Base-by-base conservation (phyloP, 306 rosid species). In the Datisca glomerata region DNA sequence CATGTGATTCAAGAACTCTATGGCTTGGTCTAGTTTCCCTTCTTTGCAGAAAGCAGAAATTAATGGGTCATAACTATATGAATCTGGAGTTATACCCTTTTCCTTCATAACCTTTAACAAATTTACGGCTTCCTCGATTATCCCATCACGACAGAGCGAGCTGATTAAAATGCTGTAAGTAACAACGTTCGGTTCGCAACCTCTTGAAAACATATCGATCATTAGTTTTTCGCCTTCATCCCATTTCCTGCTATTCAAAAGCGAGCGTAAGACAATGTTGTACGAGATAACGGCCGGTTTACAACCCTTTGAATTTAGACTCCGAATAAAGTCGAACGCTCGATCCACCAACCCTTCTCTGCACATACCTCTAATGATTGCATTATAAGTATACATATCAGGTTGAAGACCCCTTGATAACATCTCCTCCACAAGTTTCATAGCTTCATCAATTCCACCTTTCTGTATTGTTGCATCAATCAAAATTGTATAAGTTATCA, bases 41-140 rank as follows among this genome's bases (percentile, higher is more conserved):
- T 71, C 87, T 49, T 65, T 81, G 66, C 94, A 81, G 49, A 73
- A 75, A 0, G 81, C 78, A 18, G 84, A 67, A 19, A 86, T 74
- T 71, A 86, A 46, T 1, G 96, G 94, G 64, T 81, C 86, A 48
- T 85, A 80, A 53, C 96, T 66, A 48, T 80, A 76, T 20, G 85
- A 71, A 62, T 85, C 85, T 2, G 87, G 93, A n/a, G 63, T 71
- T 24, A 80, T 45, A 6, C 93, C 93, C 25, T 71, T 80, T 35
- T 69, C 73, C 81, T 74, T 85, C 93, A 80, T 78, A 9, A 54
- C 80, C 68, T 70, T 66, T 45, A 86, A 62, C 60, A 75, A 73
- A 66, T 55, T 48, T 51, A 70, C 76, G 0, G 92, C 96, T 39
- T 75, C 86, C 44, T 57, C 73, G n/a, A 73, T 65, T 27, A 65